Conservation (phyloP, 2,329 filamentous ascomycete genomes). For the Neofusicoccum parvum region DNA sequence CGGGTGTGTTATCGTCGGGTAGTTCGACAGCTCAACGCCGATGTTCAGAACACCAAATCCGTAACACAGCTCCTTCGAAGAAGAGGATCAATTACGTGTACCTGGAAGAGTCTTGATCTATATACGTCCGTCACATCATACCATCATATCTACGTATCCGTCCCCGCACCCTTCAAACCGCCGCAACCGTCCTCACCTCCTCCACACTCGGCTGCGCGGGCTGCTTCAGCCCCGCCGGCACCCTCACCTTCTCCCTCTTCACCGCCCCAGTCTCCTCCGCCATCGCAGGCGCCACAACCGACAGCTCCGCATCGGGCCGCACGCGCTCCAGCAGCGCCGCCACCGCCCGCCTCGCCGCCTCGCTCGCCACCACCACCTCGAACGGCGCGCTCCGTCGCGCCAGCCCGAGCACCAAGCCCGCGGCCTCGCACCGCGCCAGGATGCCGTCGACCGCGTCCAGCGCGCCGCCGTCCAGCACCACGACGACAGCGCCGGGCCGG, state of each 20-base stretch:
- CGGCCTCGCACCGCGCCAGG: background rate
- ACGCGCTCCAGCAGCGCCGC: background rate
- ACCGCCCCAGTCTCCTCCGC: background rate
- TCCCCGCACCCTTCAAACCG: background rate
- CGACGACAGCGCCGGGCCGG: background rate
- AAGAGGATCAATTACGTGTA: background rate
- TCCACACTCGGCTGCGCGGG: background rate
- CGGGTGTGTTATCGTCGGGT: background rate
- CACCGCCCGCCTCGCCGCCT: background rate
- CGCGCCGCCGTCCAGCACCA: background rate
- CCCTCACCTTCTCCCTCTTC: background rate
- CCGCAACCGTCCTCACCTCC: background rate
- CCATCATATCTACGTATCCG: background rate
- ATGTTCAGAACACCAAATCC: background rate
- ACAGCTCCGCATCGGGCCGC: background rate
- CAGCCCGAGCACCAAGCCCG: constrained; percentile 2
- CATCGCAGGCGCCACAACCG: background rate
- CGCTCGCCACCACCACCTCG: constrained; percentile 1
- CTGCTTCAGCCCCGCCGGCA: background rate
- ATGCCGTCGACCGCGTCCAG: background rate
- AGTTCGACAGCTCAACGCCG: background rate
- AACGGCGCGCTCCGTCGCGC: constrained; percentile 21
- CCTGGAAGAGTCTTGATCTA: background rate
- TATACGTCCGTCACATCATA: background rate
- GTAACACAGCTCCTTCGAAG: too few relatives aligned